Evolutionary conservation across 1,284 basidiomycete species (phyloP), one percentile per base, ranked within the genome.

Genomic region (Exsudoporus floridanus): DNA sequence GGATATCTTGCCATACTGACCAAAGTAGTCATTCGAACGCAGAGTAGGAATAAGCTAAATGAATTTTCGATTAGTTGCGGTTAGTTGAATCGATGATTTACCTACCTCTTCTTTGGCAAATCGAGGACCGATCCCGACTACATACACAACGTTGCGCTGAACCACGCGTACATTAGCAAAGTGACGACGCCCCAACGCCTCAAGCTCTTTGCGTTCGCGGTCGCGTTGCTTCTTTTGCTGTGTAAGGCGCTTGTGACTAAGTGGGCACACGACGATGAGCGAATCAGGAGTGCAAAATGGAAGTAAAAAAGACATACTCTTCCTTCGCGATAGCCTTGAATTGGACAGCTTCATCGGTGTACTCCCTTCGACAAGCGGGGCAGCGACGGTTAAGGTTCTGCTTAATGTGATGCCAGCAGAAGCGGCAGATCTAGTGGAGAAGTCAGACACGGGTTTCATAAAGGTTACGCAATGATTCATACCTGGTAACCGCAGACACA

Each of bases 341-440:
- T 70, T 98, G 93, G 36, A 98, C 90, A 41, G 87, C 82, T 55
- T 96, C 90, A 61, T 98, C 92, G 25, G 92, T 90, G 70, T 99
- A 99, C 60, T 91, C 84, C 63, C 95, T 81, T 66, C 97, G 83
- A 74, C 97, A 99, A 33, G 97, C 97, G 36, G 97, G 97, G 72
- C 97, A 99, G 50, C 94, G 86, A 57, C 95, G 90, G 72, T 99
- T 99, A 55, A 97, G 78, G 74, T 97, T 92, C 76, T 94, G 84
- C 78, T 92, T 90, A 82, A 98, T 96, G 74, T 98, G 94, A 75
- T 98, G 93, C 87, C 95, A 99, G 73, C 97, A 99, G 77, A 99
- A 99, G 55, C 95, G 91, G 72, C 97, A 99, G 63, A 99, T 95
- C 94, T 98, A 61, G 37, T 56, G 56, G 50, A 61, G 57, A 57